Evolutionary conservation across 179 eudicot species (phyloP).

Genomic region (Beta corolliflora): DNA sequence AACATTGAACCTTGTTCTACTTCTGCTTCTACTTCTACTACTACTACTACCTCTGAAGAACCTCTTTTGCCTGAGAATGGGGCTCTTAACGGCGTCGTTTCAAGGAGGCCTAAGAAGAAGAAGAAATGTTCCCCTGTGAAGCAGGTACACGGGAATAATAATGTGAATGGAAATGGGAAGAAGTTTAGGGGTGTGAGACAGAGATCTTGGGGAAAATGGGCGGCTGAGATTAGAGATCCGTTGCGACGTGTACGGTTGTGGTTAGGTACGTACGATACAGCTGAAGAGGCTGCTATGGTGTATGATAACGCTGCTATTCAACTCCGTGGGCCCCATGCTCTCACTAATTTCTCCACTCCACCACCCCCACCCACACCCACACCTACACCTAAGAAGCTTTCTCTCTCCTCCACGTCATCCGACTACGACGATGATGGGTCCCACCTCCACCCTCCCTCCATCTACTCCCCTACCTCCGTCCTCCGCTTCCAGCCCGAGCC

Average conservation of each 20-base stretch:
- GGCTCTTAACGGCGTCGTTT: constrained; percentile 19
- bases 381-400: neutral
- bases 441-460: constrained; percentile 4
- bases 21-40: neutral
- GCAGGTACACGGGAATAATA: neutral
- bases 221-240: constrained; percentile 96
- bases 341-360: constrained; percentile 61
- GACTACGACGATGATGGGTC: constrained; percentile 39
- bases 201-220: constrained; percentile 98
- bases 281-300: constrained; percentile 92
- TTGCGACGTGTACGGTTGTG: constrained; percentile 69
- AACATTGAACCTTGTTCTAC: constrained; percentile 40
- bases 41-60: neutral
- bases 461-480: constrained; percentile 71
- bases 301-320: constrained; percentile 90
- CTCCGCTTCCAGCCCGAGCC: constrained; percentile 45
- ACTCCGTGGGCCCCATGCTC: constrained; percentile 87
- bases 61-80: neutral
- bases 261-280: constrained; percentile 88
- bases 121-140: constrained; percentile 7
- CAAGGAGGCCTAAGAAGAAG: constrained; percentile 16
- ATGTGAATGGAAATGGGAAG: constrained; percentile 19
- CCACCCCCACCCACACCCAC: constrained; percentile 21
- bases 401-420: constrained; percentile 25
- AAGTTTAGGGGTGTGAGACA: constrained; percentile 86